Conservation (phyloP, 202 grass and related monocot genomes). For the Schoenoplectus tabernaemontani region DNA sequence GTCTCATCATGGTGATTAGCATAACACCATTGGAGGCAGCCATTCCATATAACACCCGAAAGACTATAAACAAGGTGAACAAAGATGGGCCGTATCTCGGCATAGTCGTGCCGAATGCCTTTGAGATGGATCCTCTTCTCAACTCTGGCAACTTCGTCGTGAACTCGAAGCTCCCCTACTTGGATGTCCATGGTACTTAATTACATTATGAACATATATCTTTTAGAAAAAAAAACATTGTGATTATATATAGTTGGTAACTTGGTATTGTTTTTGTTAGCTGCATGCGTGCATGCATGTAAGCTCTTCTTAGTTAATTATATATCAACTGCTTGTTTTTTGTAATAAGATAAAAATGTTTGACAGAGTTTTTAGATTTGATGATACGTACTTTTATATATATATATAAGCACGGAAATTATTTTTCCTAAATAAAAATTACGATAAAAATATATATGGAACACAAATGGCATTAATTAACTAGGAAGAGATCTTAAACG, state of each 20-base stretch:
- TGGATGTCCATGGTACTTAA: slow-evolving; percentile 52
- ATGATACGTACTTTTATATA: too few species aligned
- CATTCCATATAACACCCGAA: neutral
- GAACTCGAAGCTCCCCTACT: slow-evolving; percentile 21
- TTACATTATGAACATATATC: neutral
- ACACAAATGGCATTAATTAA: too few species aligned
- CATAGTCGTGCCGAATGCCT: slow-evolving; percentile 60
- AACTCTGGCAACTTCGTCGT: slow-evolving; percentile 25
- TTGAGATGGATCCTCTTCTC: slow-evolving; percentile 59
- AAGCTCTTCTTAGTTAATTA: neutral
- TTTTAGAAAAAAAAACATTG: too few species aligned
- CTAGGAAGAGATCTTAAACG: too few species aligned
- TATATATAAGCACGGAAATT: too few species aligned
- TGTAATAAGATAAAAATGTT: neutral
- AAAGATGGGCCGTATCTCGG: slow-evolving; percentile 41
- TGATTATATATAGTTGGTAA: too few species aligned
- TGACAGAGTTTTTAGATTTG: neutral
- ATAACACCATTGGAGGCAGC: neutral
- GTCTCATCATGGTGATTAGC: neutral
- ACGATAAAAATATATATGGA: too few species aligned
- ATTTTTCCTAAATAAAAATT: too few species aligned
- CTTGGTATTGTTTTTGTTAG: neutral
- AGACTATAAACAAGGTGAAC: slow-evolving; percentile 22
- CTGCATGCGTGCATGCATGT: too few species aligned
- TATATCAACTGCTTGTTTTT: neutral